Base-by-base conservation (phyloP, 2,329 filamentous ascomycete genomes). In the Ilyonectria mors-panacis region DNA sequence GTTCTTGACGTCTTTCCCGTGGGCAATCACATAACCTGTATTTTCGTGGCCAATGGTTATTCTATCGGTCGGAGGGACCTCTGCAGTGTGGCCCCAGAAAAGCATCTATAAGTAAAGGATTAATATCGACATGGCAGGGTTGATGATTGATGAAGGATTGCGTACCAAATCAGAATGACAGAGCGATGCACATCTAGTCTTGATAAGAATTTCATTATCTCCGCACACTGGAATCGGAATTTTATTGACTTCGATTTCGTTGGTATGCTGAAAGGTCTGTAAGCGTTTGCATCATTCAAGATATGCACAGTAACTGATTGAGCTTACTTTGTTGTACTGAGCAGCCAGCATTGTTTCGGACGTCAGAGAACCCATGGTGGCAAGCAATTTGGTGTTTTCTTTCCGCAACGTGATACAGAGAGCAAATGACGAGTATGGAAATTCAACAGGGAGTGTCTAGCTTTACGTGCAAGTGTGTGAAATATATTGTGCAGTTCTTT, bases 21-120 rank as follows among this genome's bases (percentile, higher is more conserved):
- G 78, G 70, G 89, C 86, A 33, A 87, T 83, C 12, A 92, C 85
- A 55, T 84, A 82, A 5, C 90, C 90, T 1, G 89, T 90, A 71
- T 91, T 91, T 73, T 93, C 91, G 75, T 92, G 91, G 59, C 89
- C 88, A 37, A 77, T 70, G 12, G 75, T 77, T 15, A 74, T 65
- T 9, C 8, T 51, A 19, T 59, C 33, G 2, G 23, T 39, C 3
- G 69, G 71, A 23, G 61, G 65, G 23, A 74, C 59, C 50, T 75
- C 37, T 59, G 73, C 28, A 65, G 62, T 68, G 28, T 68, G 66
- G 19, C 66, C 66, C 66, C 66, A 68, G 33, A 72, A 70, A 5
- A 68, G 65, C 67, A 72, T 70, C 61, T 68, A 37, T n/a, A 28
- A 13, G 12, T 33, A 12, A 33, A 12, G 8, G 8, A 12, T 33